These are phyloP conservation scores for Apophysomyces variabilis DNA, from an alignment of 371 early-diverging fungal species.

Conservation along the genomic window DNA sequence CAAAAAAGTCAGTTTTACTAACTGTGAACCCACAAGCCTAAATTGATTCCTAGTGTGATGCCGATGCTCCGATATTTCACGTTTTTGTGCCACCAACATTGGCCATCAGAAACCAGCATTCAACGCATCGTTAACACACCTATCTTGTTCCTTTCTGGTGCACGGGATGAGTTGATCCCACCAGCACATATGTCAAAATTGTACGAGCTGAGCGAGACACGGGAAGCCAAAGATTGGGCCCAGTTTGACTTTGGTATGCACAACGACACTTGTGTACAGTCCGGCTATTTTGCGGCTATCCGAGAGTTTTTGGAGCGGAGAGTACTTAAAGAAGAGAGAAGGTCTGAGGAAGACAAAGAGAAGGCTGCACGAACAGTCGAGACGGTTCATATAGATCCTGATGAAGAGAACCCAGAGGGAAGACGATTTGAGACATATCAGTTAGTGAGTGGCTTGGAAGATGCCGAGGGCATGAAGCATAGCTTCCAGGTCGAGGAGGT, in stretches of 20 bases:
- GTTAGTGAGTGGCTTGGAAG: constrained; percentile 44
- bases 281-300: constrained; percentile 84
- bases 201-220: constrained; percentile 61
- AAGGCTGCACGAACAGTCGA: constrained; percentile 15
- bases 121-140: constrained; percentile 73
- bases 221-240: constrained; percentile 54
- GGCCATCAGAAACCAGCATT: constrained; percentile 83
- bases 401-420: constrained; percentile 17
- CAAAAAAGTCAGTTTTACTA: background rate
- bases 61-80: constrained; percentile 74
- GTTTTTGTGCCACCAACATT: constrained; percentile 87
- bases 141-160: constrained; percentile 84
- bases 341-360: constrained; percentile 9
- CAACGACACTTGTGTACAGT: constrained; percentile 91
- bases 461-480: constrained; percentile 40
- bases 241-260: constrained; percentile 83
- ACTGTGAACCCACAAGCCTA: constrained; percentile 56
- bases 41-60: constrained; percentile 85
- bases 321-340: constrained; percentile 21
- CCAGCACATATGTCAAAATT: constrained; percentile 84
- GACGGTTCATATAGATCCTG: background rate
- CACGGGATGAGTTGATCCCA: constrained; percentile 88
- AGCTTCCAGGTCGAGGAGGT: constrained; percentile 37
- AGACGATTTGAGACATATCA: constrained; percentile 29
- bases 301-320: constrained; percentile 39